phyloP scores from a whole-genome alignment of 257 asterid species.

The Phtheirospermum japonicum region DNA sequence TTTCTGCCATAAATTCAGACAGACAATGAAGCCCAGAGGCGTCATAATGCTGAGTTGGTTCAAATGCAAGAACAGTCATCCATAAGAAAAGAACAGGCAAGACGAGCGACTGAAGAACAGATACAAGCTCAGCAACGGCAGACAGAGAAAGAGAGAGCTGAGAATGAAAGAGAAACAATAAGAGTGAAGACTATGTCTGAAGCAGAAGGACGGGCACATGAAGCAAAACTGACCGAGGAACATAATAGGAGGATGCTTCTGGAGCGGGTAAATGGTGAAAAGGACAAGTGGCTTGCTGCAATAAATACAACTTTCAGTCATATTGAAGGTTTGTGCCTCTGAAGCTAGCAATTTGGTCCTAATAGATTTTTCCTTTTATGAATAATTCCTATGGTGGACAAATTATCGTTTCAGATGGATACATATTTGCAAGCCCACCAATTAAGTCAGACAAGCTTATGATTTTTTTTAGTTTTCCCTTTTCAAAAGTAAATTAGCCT shows the following conservation, averaged over 20 bases:
- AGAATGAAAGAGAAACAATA: slow-evolving; percentile 83
- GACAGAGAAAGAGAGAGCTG: slow-evolving; percentile 95
- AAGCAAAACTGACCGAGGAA: slow-evolving; percentile 88
- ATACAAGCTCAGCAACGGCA: slow-evolving; percentile 90
- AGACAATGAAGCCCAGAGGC: slow-evolving; percentile 85
- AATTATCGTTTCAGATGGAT: slow-evolving; percentile 4
- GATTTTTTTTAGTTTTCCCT: background rate
- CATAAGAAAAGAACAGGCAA: slow-evolving; percentile 80
- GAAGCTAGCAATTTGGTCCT: slow-evolving; percentile 11
- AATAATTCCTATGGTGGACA: too few species aligned
- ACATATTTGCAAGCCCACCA: background rate
- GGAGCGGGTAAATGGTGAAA: slow-evolving; percentile 80
- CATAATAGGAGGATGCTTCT: slow-evolving; percentile 84
- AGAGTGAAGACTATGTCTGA: slow-evolving; percentile 89
- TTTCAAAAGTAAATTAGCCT: background rate
- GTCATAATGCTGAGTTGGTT: slow-evolving; percentile 75
- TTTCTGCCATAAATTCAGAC: slow-evolving; percentile 47
- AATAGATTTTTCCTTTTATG: background rate
- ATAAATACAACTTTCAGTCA: slow-evolving; percentile 90
- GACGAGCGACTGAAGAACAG: slow-evolving; percentile 92
- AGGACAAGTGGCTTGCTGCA: slow-evolving; percentile 99
- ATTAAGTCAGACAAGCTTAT: background rate
- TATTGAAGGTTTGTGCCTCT: slow-evolving; percentile 63
- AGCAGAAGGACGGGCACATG: slow-evolving; percentile 95
- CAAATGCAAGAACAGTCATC: slow-evolving; percentile 96